Evolutionary conservation across 2,329 filamentous ascomycete genomes (phyloP).

Genomic region (Hymenoscyphus scutula): DNA sequence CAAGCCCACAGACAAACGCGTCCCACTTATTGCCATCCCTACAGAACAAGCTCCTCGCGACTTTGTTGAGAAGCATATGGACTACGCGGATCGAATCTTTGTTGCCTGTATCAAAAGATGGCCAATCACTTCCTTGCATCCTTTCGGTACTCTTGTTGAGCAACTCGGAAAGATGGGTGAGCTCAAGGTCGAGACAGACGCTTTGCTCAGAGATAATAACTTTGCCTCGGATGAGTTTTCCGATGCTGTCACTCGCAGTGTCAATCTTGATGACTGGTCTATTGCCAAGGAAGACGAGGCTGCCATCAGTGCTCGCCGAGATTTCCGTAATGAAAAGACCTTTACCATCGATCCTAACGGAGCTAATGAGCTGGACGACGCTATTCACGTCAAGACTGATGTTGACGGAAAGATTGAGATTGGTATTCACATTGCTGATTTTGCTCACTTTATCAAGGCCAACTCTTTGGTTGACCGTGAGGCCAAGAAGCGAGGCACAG

Average conservation of each 20-base stretch:
- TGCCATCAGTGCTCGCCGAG: conserved; percentile 70
- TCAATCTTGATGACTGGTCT: conserved; percentile 90
- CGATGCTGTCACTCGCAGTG: conserved; percentile 89
- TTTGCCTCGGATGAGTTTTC: conserved; percentile 97
- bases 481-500: conserved; percentile 95
- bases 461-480: conserved; percentile 95
- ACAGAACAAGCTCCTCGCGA: conserved; percentile 96
- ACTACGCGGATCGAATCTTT: conserved; percentile 96
- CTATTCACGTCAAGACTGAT: conserved; percentile 84
- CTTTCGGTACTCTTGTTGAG: conserved; percentile 95
- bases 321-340: conserved; percentile 83
- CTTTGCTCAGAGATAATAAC: conserved; percentile 95
- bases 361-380: conserved; percentile 84
- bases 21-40: conserved; percentile 95
- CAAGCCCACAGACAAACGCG: conserved; percentile 82
- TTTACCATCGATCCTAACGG: conserved; percentile 94
- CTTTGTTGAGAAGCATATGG: conserved; percentile 97
- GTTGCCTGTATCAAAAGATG: conserved; percentile 99
- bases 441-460: conserved; percentile 94
- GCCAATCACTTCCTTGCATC: conserved; percentile 99
- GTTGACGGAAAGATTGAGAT: conserved; percentile 86
- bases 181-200: conserved; percentile 95
- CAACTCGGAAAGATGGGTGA: conserved; percentile 97
- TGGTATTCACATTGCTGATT: conserved; percentile 90
- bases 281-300: conserved; percentile 79